Conservation (phyloP, 345 rosid genomes). For the Punica granatum region DNA sequence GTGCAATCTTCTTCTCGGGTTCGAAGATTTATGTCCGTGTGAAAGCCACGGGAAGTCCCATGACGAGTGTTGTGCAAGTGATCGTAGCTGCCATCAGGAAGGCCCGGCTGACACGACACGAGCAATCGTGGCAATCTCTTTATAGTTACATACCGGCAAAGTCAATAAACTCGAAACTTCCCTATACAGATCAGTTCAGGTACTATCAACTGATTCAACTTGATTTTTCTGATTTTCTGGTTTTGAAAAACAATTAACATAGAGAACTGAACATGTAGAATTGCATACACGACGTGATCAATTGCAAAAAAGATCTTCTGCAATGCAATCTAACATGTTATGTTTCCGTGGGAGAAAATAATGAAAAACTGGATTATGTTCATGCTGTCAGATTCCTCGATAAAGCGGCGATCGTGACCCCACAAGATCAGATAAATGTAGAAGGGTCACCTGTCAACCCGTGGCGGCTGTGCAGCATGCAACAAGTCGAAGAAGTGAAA, state of each 20-base stretch:
- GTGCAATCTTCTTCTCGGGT: constrained; percentile 46
- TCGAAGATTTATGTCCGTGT: constrained; percentile 65
- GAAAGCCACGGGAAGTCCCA: constrained; percentile 66
- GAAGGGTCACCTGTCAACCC: constrained; percentile 41
- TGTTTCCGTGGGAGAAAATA: not conserved
- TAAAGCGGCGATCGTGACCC: constrained; percentile 37
- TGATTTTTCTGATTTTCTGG: not conserved
- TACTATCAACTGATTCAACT: constrained; percentile 1
- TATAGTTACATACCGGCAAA: constrained; percentile 23
- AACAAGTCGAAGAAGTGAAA: constrained; percentile 50
- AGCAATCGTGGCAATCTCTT: constrained; percentile 31
- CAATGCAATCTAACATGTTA: not conserved
- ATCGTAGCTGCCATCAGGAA: constrained; percentile 24
- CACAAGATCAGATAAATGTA: constrained; percentile 23
- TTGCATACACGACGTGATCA: not conserved
- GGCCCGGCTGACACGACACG: constrained; percentile 13
- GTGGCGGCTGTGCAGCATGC: constrained; percentile 48
- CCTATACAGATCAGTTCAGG: constrained; percentile 46
- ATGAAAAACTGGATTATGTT: not conserved
- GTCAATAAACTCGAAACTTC: constrained; percentile 35
- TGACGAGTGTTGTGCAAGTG: constrained; percentile 45
- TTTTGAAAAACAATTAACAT: not conserved
- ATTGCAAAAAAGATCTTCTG: not conserved
- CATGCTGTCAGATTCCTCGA: constrained; percentile 25
- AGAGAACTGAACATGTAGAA: not conserved